These are phyloP conservation scores for Myriangium duriaei DNA, from an alignment of 2,329 filamentous ascomycete genomes.

Conservation along the genomic window DNA sequence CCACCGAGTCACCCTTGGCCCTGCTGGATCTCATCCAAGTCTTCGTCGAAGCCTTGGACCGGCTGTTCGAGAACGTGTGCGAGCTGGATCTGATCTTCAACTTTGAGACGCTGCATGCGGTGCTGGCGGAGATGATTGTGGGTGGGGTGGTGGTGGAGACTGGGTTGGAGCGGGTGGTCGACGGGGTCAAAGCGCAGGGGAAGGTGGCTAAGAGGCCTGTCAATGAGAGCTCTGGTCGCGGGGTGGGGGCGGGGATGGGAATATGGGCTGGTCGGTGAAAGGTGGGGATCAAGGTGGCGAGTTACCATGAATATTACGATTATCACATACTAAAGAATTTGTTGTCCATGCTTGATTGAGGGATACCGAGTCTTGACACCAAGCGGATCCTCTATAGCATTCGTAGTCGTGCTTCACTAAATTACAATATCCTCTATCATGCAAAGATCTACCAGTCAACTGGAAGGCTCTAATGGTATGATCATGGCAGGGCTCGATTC, in stretches of 20 bases:
- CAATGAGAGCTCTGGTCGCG: constrained; percentile 50
- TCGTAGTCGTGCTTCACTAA: not conserved
- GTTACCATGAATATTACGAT: not conserved
- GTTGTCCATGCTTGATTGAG: not conserved
- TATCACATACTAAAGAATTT: not conserved
- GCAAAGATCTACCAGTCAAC: no score
- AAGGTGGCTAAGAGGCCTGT: constrained; percentile 67
- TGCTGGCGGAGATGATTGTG: constrained; percentile 86
- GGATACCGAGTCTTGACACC: not conserved
- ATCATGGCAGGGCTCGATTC: no score
- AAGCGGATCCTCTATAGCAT: not conserved
- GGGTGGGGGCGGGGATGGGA: constrained; percentile 28
- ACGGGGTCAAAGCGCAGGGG: constrained; percentile 65
- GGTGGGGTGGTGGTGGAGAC: constrained; percentile 93
- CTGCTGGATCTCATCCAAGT: constrained; percentile 96
- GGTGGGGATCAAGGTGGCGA: no score
- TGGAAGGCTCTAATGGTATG: no score
- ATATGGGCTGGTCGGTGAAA: constrained; percentile 25
- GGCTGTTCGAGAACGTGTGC: constrained; percentile 96
- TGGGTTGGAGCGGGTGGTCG: constrained; percentile 73
- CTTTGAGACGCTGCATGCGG: constrained; percentile 89
- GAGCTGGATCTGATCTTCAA: constrained; percentile 98
- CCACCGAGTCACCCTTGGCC: constrained; percentile 88
- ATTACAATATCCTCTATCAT: no score
- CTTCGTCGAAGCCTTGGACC: constrained; percentile 89